Evolutionary conservation across 176 grass and related monocot genomes (phyloP), one percentile per base, ranked within the genome.

Genomic region (Calamus simplicifolius): DNA sequence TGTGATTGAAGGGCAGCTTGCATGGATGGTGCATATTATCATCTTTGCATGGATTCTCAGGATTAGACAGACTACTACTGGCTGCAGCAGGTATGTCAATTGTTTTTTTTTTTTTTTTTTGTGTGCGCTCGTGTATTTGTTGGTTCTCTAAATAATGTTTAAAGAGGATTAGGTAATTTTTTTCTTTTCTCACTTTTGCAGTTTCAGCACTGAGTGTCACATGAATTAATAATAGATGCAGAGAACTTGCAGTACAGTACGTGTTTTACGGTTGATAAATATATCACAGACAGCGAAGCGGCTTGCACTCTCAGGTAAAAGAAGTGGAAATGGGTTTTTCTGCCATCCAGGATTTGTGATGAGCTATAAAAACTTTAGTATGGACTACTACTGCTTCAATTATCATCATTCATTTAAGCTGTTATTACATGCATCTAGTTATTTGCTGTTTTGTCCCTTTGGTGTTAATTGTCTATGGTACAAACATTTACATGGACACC

Each of bases 21-120:
- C 94, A 78, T 98, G 94, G 94, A 81, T 98, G 48, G 81, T 98
- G 71, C 85, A 98, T 81, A 89, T 98, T 58, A 86, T 98, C n/a
- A n/a, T n/a, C n/a, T n/a, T n/a, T n/a, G n/a, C n/a, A n/a, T n/a
- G n/a, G n/a, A 86, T 98, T 85, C 69, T 98, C 28, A 98, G 93
- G 75, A 73, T 83, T 69, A 88, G 85, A 69, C 94, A 93, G 67
- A 80, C 81, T 52, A 56, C 79, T 69, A 75, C n/a, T n/a, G n/a
- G n/a, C n/a, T n/a, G 88, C 73, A 83, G 77, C 63, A 86, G 87
- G 94, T 89, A 83, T 63, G 61, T 63, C 52, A 58, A 57, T 28
- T 62, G 69, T 58, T 43, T n/a, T n/a, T n/a, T n/a, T n/a, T n/a
- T n/a, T n/a, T n/a, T n/a, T n/a, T n/a, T n/a, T 30, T 61, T 73